A percentile compares a stretch with the other conserved stretches of the same genome.
phyloP scores from a whole-genome alignment of 768 basidiomycete species.

The Russula earlei region DNA sequence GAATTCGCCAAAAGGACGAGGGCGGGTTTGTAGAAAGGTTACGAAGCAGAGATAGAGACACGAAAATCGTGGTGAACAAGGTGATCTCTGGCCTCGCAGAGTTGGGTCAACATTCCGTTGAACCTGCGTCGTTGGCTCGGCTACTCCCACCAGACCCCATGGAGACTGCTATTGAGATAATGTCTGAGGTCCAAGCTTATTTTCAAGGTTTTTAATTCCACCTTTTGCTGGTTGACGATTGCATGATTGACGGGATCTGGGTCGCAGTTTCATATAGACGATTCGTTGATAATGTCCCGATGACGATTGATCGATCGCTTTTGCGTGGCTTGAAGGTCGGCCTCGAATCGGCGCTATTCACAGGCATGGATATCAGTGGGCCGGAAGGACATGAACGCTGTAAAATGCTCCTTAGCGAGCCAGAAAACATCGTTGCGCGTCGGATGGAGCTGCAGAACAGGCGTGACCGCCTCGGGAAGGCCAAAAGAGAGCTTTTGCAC shows the following conservation, averaged over 20 bases:
- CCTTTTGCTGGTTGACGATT: not conserved
- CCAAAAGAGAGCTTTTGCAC: slow-evolving; percentile 32
- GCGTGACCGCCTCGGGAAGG: slow-evolving; percentile 37
- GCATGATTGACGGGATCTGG: not conserved
- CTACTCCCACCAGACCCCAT: slow-evolving; percentile 41
- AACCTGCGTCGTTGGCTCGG: slow-evolving; percentile 35
- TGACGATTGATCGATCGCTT: slow-evolving; percentile 46
- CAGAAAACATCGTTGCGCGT: slow-evolving; percentile 29
- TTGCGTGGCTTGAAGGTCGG: slow-evolving; percentile 37
- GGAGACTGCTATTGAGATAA: slow-evolving; percentile 50
- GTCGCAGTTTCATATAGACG: slow-evolving; percentile 46
- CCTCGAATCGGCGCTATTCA: slow-evolving; percentile 35
- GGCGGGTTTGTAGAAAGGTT: not conserved
- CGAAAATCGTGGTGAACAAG: slow-evolving; percentile 9
- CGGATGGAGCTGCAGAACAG: slow-evolving; percentile 42
- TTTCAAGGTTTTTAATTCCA: slow-evolving; percentile 49
- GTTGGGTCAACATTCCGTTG: slow-evolving; percentile 32
- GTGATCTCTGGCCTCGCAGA: slow-evolving; percentile 30
- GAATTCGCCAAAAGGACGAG: slow-evolving; percentile 10
- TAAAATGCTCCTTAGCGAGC: slow-evolving; percentile 42
- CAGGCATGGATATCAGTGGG: slow-evolving; percentile 40
- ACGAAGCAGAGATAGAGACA: not conserved
- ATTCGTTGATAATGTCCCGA: slow-evolving; percentile 46
- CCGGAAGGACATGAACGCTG: slow-evolving; percentile 37
- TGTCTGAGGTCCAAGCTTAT: slow-evolving; percentile 65